Percentiles rank a stretch among this genome's conserved stretches.
Evolutionary conservation across 2,329 filamentous ascomycete species (phyloP).

Genomic region (Rutstroemia sp.): DNA sequence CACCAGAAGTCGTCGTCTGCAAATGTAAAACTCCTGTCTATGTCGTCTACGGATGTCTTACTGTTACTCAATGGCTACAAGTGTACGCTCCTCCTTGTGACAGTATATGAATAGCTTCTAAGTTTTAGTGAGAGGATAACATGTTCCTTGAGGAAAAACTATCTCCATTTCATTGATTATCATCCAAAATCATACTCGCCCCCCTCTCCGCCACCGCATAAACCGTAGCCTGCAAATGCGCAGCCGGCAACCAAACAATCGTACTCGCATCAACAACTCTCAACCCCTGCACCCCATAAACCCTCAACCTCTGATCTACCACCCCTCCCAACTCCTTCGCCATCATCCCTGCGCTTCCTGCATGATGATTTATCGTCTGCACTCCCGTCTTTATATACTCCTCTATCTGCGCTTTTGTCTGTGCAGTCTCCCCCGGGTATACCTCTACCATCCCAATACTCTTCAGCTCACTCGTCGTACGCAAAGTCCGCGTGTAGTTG

Average conservation of each 20-base stretch:
- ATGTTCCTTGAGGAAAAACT: too few relatives aligned
- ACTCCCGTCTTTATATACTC: background rate
- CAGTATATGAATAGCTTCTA: too few relatives aligned
- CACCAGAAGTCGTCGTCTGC: too few relatives aligned
- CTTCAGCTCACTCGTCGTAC: background rate
- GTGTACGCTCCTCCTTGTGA: too few relatives aligned
- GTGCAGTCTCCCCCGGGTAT: background rate
- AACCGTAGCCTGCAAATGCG: slow-evolving; percentile 20
- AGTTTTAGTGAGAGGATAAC: too few relatives aligned
- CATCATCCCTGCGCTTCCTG: slow-evolving; percentile 9
- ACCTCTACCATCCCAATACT: background rate
- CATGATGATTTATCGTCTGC: slow-evolving; percentile 3
- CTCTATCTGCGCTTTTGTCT: background rate
- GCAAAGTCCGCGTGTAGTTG: slow-evolving; percentile 7
- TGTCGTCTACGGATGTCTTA: too few relatives aligned
- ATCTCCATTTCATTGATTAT: background rate
- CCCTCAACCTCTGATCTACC: slow-evolving; percentile 21
- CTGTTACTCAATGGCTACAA: too few relatives aligned
- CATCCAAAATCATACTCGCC: background rate
- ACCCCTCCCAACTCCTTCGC: slow-evolving; percentile 14
- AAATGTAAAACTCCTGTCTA: too few relatives aligned
- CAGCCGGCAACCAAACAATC: slow-evolving; percentile 20
- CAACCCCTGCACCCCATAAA: slow-evolving; percentile 23
- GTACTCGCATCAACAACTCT: slow-evolving; percentile 24
- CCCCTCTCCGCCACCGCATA: slow-evolving; percentile 25